A percentile compares a stretch with the other conserved stretches of the same genome.
These are phyloP conservation scores for Neoarthrinium moseri DNA, from an alignment of 2,329 filamentous ascomycete genomes.

Conservation along the genomic window DNA sequence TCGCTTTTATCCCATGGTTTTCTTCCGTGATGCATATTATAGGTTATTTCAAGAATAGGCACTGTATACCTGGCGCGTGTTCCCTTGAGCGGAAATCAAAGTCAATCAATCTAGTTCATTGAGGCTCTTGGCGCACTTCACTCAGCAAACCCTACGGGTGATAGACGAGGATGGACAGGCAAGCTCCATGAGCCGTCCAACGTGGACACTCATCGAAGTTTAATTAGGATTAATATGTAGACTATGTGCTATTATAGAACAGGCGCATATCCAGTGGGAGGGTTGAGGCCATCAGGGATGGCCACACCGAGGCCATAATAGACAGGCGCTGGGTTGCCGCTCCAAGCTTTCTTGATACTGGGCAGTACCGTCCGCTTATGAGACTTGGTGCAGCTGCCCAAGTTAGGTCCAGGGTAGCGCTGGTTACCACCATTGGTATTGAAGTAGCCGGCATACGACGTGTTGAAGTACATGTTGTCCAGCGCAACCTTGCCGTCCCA, in stretches of 20 bases:
- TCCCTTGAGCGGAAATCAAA: too few relatives aligned
- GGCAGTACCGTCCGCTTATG: conserved; percentile 33
- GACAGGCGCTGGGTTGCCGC: conserved; percentile 32
- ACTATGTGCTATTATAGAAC: background rate
- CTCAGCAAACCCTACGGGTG: too few relatives aligned
- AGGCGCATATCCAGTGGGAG: conserved; percentile 35
- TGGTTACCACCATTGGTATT: conserved; percentile 35
- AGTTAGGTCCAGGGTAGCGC: conserved; percentile 39
- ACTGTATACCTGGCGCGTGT: too few relatives aligned
- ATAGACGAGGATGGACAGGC: too few relatives aligned
- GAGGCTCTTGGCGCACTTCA: too few relatives aligned
- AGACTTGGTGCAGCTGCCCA: conserved; percentile 23
- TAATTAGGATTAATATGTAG: background rate
- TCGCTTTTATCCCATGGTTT: too few relatives aligned
- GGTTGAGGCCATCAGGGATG: conserved; percentile 40
- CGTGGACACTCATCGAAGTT: background rate
- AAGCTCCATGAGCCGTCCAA: background rate
- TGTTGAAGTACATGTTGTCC: conserved; percentile 47
- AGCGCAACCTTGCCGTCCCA: conserved; percentile 35
- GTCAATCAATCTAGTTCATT: too few relatives aligned
- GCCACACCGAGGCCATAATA: conserved; percentile 42
- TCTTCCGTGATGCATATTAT: too few relatives aligned
- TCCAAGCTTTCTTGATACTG: conserved; percentile 36
- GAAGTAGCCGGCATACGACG: conserved; percentile 51
- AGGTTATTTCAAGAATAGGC: too few relatives aligned